These are phyloP conservation scores for Aspergillus piperis DNA, from an alignment of 2,329 filamentous ascomycete species.

Conservation along the genomic window DNA sequence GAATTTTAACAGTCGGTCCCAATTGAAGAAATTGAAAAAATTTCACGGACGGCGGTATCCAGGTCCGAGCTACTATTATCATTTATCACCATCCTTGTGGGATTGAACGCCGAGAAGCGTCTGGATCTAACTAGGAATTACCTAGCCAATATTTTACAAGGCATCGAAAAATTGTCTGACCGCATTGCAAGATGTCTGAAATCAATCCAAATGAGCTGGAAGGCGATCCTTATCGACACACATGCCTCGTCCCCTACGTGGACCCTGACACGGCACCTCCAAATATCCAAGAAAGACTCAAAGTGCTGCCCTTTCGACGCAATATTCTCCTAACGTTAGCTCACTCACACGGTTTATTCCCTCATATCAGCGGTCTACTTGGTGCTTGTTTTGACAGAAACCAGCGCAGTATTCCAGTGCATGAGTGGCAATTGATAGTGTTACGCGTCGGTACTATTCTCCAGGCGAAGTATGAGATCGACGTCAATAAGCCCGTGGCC, in stretches of 20 bases:
- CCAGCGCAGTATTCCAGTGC: slow-evolving; percentile 7
- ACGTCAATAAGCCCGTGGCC: slow-evolving; percentile 13
- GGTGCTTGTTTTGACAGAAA: slow-evolving; percentile 15
- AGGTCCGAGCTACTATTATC: too few relatives aligned
- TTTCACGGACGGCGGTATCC: too few relatives aligned
- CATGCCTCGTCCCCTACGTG: slow-evolving; percentile 13
- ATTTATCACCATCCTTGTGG: too few relatives aligned
- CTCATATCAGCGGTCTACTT: slow-evolving; percentile 9
- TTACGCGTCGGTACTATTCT: slow-evolving; percentile 8
- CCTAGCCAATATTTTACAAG: too few relatives aligned
- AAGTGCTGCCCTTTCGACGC: slow-evolving; percentile 11
- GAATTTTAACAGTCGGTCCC: too few relatives aligned
- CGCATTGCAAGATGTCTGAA: too few relatives aligned
- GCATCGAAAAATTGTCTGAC: too few relatives aligned
- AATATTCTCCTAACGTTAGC: slow-evolving; percentile 12
- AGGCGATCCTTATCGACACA: background rate
- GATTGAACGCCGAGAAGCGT: too few relatives aligned
- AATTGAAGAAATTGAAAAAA: too few relatives aligned
- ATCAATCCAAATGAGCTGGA: background rate
- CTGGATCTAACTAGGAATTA: too few relatives aligned
- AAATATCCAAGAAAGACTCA: background rate
- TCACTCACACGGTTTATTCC: slow-evolving; percentile 10
- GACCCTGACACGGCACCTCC: slow-evolving; percentile 6
- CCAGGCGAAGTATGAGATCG: slow-evolving; percentile 12
- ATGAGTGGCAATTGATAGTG: slow-evolving; percentile 18